These are phyloP conservation scores for Trichophyton simii DNA, from an alignment of 2,329 filamentous ascomycete species.

Conservation along the genomic window DNA sequence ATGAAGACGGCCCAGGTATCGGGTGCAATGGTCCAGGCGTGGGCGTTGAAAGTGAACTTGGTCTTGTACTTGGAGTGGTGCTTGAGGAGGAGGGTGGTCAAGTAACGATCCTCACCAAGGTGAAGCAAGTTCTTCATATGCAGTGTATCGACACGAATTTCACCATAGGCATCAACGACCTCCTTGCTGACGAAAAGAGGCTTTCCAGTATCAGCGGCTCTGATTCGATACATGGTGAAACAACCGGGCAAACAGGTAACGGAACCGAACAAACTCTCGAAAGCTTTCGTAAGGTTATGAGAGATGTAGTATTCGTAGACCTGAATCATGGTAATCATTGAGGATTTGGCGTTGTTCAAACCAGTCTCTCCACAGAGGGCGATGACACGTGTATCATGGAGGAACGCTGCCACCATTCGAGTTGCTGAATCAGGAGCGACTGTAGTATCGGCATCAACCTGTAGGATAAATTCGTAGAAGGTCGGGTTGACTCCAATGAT, in stretches of 20 bases:
- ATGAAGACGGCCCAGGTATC: constrained; percentile 91
- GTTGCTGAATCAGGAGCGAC: constrained; percentile 81
- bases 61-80: constrained; percentile 92
- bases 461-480: constrained; percentile 92
- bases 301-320: constrained; percentile 99
- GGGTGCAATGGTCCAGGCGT: constrained; percentile 94
- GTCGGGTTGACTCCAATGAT: constrained; percentile 97
- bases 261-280: constrained; percentile 91
- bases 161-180: constrained; percentile 73
- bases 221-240: constrained; percentile 98
- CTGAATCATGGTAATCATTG: constrained; percentile 96
- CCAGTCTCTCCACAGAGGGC: constrained; percentile 91
- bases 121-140: constrained; percentile 99
- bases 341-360: constrained; percentile 82
- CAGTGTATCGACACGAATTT: constrained; percentile 91
- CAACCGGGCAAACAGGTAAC: constrained; percentile 97
- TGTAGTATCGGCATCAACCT: constrained; percentile 95
- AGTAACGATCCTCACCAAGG: constrained; percentile 90
- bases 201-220: constrained; percentile 86
- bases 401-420: constrained; percentile 80
- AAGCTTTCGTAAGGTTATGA: constrained; percentile 91
- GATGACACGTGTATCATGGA: constrained; percentile 86
- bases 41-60: constrained; percentile 84
- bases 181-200: constrained; percentile 92
- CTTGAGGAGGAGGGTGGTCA: constrained; percentile 89